These are phyloP conservation scores for Solanum sejunctum DNA, from an alignment of 257 asterid genomes.

Conservation along the genomic window DNA sequence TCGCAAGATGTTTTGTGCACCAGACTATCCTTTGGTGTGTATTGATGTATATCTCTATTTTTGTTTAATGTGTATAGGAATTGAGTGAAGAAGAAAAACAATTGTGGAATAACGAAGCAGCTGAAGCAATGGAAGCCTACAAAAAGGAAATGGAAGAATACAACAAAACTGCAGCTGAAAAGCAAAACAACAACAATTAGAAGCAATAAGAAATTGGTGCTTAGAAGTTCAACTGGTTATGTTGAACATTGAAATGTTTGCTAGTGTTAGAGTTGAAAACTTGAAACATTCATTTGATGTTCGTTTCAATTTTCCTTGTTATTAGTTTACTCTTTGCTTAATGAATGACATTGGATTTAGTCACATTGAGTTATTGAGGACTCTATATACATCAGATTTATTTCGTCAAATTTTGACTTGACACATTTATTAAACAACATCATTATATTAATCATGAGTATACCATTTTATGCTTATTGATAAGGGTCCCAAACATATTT, in stretches of 20 bases:
- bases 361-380: neutral
- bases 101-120: slow-evolving; percentile 61
- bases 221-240: slow-evolving; percentile 36
- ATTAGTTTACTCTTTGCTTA: neutral
- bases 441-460: too few species aligned
- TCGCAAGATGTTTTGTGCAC: neutral
- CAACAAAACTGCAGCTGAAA: slow-evolving; percentile 45
- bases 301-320: neutral
- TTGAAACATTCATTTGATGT: neutral
- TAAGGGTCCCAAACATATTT: too few species aligned
- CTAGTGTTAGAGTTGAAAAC: neutral
- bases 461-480: too few species aligned
- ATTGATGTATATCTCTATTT: neutral
- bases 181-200: slow-evolving; percentile 6
- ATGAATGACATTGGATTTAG: neutral
- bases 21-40: neutral
- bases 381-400: too few species aligned
- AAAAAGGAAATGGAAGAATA: slow-evolving; percentile 73
- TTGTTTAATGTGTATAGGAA: slow-evolving; percentile 24
- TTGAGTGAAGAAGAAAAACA: slow-evolving; percentile 58
- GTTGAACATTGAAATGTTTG: slow-evolving; percentile 34
- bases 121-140: slow-evolving; percentile 60
- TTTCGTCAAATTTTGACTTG: neutral
- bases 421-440: too few species aligned
- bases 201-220: neutral